Base-by-base conservation (phyloP, 371 early-diverging fungal genomes). In the Mortierella sp. region DNA sequence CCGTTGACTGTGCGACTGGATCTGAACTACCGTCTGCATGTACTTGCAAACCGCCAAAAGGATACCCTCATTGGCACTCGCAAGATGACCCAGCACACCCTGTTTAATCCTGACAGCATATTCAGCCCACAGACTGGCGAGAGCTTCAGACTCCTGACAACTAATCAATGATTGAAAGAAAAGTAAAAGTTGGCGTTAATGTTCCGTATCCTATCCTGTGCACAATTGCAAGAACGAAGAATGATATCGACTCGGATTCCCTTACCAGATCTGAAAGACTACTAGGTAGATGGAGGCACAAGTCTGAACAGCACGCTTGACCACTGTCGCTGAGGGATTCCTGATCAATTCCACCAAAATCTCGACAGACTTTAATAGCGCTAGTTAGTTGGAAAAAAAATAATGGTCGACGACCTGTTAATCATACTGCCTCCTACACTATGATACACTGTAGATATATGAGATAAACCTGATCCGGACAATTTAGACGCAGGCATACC, bases 81-180 rank as follows among this genome's bases (percentile, higher is more conserved):
- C 68, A 26, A 70, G 70, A 40, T 78, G 83, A 14, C 70, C 61
- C 29, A 82, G 31, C 13, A 64, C 70, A 47, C 43, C 34, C 29
- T 75, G 75, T 29, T 82, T 82, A 26, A 78, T 74, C 73, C 71
- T 71, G 63, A 82, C 39, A 24, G 74, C 83, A n/a, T 78, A 78
- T 61, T 78, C 79, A 16, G 75, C 75, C 83, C 83, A 82, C 8
- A 82, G 79, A 2, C 24, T 41, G 10, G 52, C 50, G 39, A 75
- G 63, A 13, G 19, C 19, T 10, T 63, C 68, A 26, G 61, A 61
- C 0, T 78, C 79, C 73, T 82, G 83, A 16, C 72, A 82, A 37
- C 83, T 82, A 63, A 2, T 58, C 16, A 34, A 52, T 19, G 43
- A n/a, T 29, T 10, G 13, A 55, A 45, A n/a, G n/a, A n/a, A 37